phyloP scores from a whole-genome alignment of 2,329 filamentous ascomycete genomes.

The Arthrobotrys sinensis region DNA sequence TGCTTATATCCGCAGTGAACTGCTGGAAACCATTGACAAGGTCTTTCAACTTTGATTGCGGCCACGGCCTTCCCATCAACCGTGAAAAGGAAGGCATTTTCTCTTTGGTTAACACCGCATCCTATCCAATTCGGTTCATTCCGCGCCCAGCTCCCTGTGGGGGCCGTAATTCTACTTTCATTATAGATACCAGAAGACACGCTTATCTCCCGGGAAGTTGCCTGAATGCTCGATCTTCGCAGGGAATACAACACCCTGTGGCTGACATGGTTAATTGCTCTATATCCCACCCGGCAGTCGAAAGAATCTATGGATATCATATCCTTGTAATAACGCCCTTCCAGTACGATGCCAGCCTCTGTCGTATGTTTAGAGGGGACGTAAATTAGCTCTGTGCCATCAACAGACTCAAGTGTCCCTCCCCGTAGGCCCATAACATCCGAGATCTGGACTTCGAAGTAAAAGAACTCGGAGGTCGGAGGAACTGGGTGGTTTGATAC shows the following conservation, averaged over 20 bases:
- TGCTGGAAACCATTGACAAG: constrained; percentile 7
- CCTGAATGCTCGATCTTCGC: not conserved
- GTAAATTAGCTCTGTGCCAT: too few relatives aligned
- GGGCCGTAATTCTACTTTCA: not conserved
- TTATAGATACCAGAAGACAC: too few relatives aligned
- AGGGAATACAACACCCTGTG: not conserved
- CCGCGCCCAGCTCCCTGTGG: not conserved
- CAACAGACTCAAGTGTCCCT: not conserved
- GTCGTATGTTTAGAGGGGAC: too few relatives aligned
- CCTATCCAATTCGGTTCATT: not conserved
- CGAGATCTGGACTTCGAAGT: constrained; percentile 21
- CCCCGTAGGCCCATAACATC: not conserved
- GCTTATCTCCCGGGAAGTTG: too few relatives aligned
- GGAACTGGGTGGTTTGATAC: constrained; percentile 34
- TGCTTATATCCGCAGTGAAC: not conserved
- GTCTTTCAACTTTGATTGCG: not conserved
- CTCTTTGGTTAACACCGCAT: constrained; percentile 7
- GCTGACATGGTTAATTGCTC: not conserved
- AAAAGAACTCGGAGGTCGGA: not conserved
- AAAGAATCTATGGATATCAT: too few relatives aligned
- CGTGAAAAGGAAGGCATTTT: constrained; percentile 10
- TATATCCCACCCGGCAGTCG: not conserved
- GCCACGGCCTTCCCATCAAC: constrained; percentile 4
- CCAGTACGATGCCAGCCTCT: too few relatives aligned
- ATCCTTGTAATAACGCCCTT: too few relatives aligned